Evolutionary conservation across 345 rosid genomes (phyloP).

Genomic region (Pseudoturritis turrita): DNA sequence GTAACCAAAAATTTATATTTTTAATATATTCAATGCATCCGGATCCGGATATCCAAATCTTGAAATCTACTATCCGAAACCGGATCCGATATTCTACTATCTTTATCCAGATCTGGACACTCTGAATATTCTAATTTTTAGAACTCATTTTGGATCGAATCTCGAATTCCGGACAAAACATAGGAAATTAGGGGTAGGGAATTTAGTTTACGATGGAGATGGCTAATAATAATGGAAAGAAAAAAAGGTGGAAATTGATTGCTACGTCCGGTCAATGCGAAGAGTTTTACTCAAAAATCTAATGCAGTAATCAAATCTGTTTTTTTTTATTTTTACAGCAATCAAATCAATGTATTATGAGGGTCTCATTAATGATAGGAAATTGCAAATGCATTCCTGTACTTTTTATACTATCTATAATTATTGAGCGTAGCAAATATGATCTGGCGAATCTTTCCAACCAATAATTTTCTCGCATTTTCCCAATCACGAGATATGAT

Average conservation of each 20-base stretch:
- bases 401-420: too few species aligned
- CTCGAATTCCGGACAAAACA: too few species aligned
- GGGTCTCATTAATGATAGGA: constrained; percentile 8
- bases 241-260: neutral
- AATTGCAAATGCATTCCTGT: neutral
- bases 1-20: too few species aligned
- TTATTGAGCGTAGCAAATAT: constrained; percentile 22
- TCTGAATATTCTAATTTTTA: too few species aligned
- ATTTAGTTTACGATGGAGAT: neutral
- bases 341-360: neutral
- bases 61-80: too few species aligned
- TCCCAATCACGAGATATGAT: neutral
- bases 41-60: too few species aligned
- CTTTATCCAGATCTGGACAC: too few species aligned
- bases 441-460: constrained; percentile 25
- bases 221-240: neutral
- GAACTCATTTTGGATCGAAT: too few species aligned
- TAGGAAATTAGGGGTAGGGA: too few species aligned
- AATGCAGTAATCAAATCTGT: neutral
- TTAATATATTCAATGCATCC: too few species aligned
- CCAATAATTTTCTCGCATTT: constrained; percentile 4
- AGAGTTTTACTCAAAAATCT: neutral
- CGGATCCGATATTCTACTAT: too few species aligned
- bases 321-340: neutral
- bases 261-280: neutral